Evolutionary conservation across 2,329 filamentous ascomycete genomes (phyloP), one percentile per base, ranked within the genome.

Genomic region (Lasiodiplodia theobromae): DNA sequence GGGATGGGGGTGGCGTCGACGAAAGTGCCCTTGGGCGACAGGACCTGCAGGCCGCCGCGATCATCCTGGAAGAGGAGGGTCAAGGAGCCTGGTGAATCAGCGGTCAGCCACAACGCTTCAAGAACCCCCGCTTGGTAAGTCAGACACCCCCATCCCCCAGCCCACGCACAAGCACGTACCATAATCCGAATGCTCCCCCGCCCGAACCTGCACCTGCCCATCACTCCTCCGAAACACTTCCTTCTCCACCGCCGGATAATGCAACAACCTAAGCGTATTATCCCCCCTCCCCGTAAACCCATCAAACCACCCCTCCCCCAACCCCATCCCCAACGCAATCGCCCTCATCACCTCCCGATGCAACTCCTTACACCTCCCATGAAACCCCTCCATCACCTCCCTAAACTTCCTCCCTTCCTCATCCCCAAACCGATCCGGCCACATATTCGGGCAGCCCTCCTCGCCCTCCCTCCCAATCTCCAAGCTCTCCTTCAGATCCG

Each of bases 1-100:
- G 89, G 84, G 69, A 97, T 95, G 0, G 94, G 94, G 7, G 88
- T 93, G 1, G 92, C 94, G 75, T 97, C 88, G 49, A 97, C 89
- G 74, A 94, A 97, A 0, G 86, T 88, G 2, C 92, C 92, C 51
- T 87, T 90, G 0, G 93, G 93, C 60, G 89, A 91, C 74, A 88
- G 86, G 4, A 89, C 87, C 25, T 69, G 68, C 28, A 69, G n/a
- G 4, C 68, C 68, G 31, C 68, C 68, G 51, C 69, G 67, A 64
- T 68, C 72, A 23, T 71, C 60, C 25, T 74, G 78, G 71, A 87
- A 86, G 10, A 87, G 78, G 7, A 86, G 76, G 3, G 86, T 87
- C 65, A 87, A 80, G 14, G 72, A 75, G 37, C 82, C 79, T 80
- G 34, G n/a, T 6, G 14, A 12, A n/a, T 56, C 51, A 67, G 25